Base-by-base conservation (phyloP, 176 grass and related monocot species). In the Microstegium vimineum region DNA sequence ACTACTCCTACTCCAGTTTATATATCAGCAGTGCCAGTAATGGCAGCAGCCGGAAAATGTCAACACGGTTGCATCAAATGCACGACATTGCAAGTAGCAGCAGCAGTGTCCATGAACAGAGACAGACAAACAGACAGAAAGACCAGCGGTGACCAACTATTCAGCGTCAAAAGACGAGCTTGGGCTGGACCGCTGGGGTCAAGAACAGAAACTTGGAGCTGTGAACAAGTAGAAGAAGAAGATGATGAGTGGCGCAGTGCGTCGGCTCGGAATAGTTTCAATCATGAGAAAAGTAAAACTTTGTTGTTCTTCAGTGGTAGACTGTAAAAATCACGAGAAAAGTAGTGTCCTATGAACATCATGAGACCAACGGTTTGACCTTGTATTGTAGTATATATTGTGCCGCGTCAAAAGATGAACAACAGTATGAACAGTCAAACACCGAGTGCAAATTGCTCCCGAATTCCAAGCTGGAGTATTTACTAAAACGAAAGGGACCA, bases 31-130 rank as follows among this genome's bases (percentile, higher is more conserved):
- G n/a, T n/a, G n/a, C 6, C 51, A 9, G 51, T n/a, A 54, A 54
- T 61, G 3, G 25, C 30, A 35, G 26, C 7, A 33, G 47, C 62
- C 41, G 38, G 76, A 81, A 89, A 81, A 81, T 81, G 70, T 85
- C 82, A 81, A 85, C 87, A 81, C 87, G 87, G 32, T 85, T 89
- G 76, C 82, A 85, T 76, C 82, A 1, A 25, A 18, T 30, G 8
- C 87, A 84, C 81, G 86, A 66, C 75, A 49, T 6, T 10, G 51
- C 28, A 1, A 42, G 66, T 40, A 69, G 34, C 71, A 10, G 2
- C 2, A 30, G 23, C 2, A 38, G 25, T 65, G 73, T 72, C 73
- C 20, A 33, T 78, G 68, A n/a, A 56, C 51, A n/a, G 49, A 17
- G 10, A 10, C n/a, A n/a, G n/a, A 42, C 11, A 17, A 1, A 20